Base-by-base conservation (phyloP, 176 grass and related monocot species). In the Cenchrus fungigraminus region DNA sequence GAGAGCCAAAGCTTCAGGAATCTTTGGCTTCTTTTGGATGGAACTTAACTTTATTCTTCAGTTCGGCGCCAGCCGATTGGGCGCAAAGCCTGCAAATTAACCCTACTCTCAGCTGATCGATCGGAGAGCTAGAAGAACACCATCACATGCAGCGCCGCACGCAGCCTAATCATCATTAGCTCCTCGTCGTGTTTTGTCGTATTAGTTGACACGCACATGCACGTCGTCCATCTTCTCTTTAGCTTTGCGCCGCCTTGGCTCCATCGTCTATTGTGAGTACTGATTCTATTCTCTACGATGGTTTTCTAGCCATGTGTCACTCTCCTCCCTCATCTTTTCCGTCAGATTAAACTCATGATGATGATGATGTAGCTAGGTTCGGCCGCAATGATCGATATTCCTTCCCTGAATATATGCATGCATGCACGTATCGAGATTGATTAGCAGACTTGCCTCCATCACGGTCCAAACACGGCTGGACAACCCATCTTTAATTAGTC, bases 181-280 rank as follows among this genome's bases (percentile, higher is more conserved):
- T 31, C n/a, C 1, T 28, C n/a, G 49, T 74, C 0, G 47, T 40
- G 47, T 40, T 19, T 74, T 74, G 72, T 74, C 72, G 14, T 55
- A 74, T 74, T 74, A 55, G 72, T 74, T 74, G 72, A 55, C 72
- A 57, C 50, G 69, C 47, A 73, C 45, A 73, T 51, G 22, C 47
- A 53, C 70, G 70, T 50, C 46, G 1, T 55, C 45, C 45, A 46
- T 46, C 37, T 40, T 40, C 37, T 15, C 49, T 34, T 74, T 74
- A 34, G 49, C 50, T 74, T 74, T 74, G 72, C 72, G 72, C 72
- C 50, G 72, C 53, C 52, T 46, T 46, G 70, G 47, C 22, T 4
- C 11, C 25, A 25, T 25, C n/a, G 16, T 5, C 17, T 57, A 20
- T 52, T 8, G 46, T 32, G 47, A 73, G 14, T 25, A 25, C n/a